Evolutionary conservation across 2,329 filamentous ascomycete species (phyloP), one percentile per base, ranked within the genome.

Genomic region (Drechslerella dactyloides): DNA sequence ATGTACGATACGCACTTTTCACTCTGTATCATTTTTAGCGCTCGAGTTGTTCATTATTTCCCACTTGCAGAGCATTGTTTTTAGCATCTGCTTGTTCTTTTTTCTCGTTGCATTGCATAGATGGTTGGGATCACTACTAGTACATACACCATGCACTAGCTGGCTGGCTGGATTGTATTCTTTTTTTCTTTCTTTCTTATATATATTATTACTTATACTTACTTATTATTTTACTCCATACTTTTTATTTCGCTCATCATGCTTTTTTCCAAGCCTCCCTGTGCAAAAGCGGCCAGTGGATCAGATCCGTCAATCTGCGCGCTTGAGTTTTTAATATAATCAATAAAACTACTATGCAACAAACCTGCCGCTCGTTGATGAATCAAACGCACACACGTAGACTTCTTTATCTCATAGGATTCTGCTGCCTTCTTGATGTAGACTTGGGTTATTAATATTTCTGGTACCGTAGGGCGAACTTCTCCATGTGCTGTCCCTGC

Each of bases 1-100:
- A 69, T 69, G 58, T 69, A 69, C 46, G 64, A 70, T 70, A 70
- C 66, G 66, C 50, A 70, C 40, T 51, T 54, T 52, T 66, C 27
- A 35, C 58, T 54, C 27, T 56, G 13, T 51, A 35, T 24, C 54
- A 58, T 55, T 59, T n/a, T 55, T 42, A 42, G 37, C 37, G 37
- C 37, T 42, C 37, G 37, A 42, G 37, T 59, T 33, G 44, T 50
- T 53, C 19, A n/a, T n/a, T n/a, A n/a, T 23, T 57, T 17, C 5
- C 57, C 30, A 27, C 27, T 35, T 55, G 50, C 59, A 62, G 54
- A 54, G 59, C 59, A 62, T 42, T 42, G 37, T 13, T 13, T 42
- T 42, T 62, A 54, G 48, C 59, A 54, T 13, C 15, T 24, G n/a
- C 35, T 54, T 62, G 7, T 42, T 53, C 23, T n/a, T 54, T 58